Conservation (phyloP, 768 basidiomycete species). For the Trametes gibbosa region DNA sequence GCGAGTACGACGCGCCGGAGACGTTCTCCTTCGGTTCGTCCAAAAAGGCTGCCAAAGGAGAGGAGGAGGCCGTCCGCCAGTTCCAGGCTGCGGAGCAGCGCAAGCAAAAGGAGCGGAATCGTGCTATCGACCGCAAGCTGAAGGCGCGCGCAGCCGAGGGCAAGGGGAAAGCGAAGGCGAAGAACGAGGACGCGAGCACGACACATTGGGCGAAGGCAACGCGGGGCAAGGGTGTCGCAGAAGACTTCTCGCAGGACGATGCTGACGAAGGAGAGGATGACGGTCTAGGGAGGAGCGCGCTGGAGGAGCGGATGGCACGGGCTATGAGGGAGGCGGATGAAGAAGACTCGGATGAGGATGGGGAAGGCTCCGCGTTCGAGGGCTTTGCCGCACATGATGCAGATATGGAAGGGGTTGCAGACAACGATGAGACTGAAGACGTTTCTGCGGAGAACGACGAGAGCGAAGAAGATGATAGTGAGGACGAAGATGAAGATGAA, state of each 20-base stretch:
- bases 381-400: constrained; percentile 23
- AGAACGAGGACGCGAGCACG: constrained; percentile 8
- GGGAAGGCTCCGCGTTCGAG: constrained; percentile 24
- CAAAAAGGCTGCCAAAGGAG: constrained; percentile 40
- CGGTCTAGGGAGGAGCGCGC: constrained; percentile 12
- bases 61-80: constrained; percentile 36
- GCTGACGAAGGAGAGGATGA: constrained; percentile 20
- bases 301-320: constrained; percentile 38
- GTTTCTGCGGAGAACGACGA: constrained; percentile 15
- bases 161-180: constrained; percentile 3
- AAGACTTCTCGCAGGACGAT: constrained; percentile 5
- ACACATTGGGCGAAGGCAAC: constrained; percentile 19
- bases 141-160: constrained; percentile 44
- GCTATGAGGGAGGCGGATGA: constrained; percentile 41
- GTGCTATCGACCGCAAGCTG: constrained; percentile 45
- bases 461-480: not conserved
- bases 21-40: constrained; percentile 45
- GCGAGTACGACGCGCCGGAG: constrained; percentile 50
- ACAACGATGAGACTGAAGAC: constrained; percentile 13
- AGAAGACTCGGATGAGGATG: constrained; percentile 29
- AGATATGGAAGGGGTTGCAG: constrained; percentile 13
- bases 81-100: constrained; percentile 38
- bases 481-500: constrained; percentile 23
- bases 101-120: constrained; percentile 44
- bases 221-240: constrained; percentile 6